Conservation (phyloP, 768 basidiomycete species). For the Kwoniella dendrophila region DNA sequence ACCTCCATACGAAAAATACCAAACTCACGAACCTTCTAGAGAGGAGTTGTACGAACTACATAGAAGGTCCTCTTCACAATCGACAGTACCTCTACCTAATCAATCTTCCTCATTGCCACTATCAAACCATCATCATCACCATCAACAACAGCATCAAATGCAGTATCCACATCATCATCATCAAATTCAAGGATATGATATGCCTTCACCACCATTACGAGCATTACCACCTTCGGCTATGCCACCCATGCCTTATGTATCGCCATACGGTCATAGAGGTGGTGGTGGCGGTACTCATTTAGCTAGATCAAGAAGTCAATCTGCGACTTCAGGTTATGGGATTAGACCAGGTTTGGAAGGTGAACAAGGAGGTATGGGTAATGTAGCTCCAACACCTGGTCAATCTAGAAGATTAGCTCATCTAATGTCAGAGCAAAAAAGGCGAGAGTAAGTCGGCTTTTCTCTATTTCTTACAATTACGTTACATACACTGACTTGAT, state of each 20-base stretch:
- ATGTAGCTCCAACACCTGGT: slow-evolving; percentile 20
- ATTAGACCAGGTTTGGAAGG: slow-evolving; percentile 9
- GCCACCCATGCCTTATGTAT: slow-evolving; percentile 4
- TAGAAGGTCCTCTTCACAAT: neutral
- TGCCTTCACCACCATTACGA: slow-evolving; percentile 23
- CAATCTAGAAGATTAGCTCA: slow-evolving; percentile 47
- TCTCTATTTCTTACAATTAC: neutral
- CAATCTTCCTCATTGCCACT: neutral
- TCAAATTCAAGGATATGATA: slow-evolving; percentile 12
- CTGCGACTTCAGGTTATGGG: slow-evolving; percentile 14
- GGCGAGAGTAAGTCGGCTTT: slow-evolving; percentile 46
- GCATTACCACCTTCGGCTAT: slow-evolving; percentile 23
- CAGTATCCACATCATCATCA: neutral
- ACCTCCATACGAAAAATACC: slow-evolving; percentile 1
- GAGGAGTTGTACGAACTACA: slow-evolving; percentile 5
- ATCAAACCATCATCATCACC: neutral
- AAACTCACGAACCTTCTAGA: neutral
- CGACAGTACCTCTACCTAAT: slow-evolving; percentile 14
- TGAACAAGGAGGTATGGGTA: slow-evolving; percentile 5
- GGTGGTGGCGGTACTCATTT: neutral
- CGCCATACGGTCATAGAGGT: slow-evolving; percentile 2
- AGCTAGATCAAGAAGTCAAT: slow-evolving; percentile 19
- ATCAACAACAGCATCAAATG: neutral
- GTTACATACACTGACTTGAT: neutral
- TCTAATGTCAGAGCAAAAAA: slow-evolving; percentile 52